A percentile compares a stretch with the other conserved stretches of the same genome.
These are phyloP conservation scores for Eremothecium cymbalariae DNA, from an alignment of 1,139 yeast genomes.

Conservation along the genomic window DNA sequence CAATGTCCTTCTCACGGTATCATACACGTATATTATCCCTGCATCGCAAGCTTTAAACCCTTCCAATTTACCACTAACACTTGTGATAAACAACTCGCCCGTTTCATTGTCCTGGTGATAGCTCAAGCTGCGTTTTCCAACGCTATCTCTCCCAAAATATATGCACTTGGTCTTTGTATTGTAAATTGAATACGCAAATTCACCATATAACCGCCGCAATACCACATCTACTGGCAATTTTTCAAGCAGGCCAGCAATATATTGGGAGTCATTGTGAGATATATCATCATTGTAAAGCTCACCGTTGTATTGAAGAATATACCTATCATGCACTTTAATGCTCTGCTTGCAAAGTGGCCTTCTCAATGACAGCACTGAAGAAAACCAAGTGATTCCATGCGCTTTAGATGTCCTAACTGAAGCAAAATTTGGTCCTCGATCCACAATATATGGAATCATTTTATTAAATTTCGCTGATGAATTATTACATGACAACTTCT, in stretches of 20 bases:
- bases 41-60: slow-evolving; percentile 46
- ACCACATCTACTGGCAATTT: slow-evolving; percentile 26
- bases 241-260: slow-evolving; percentile 31
- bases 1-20: slow-evolving; percentile 23
- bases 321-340: slow-evolving; percentile 32
- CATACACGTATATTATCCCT: slow-evolving; percentile 41
- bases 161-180: slow-evolving; percentile 36
- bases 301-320: slow-evolving; percentile 70
- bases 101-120: slow-evolving; percentile 31
- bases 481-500: too few species aligned
- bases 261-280: slow-evolving; percentile 44
- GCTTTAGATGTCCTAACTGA: slow-evolving; percentile 16
- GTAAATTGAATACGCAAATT: slow-evolving; percentile 59
- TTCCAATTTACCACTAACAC: slow-evolving; percentile 32
- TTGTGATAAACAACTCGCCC: slow-evolving; percentile 37
- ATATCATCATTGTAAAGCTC: slow-evolving; percentile 66
- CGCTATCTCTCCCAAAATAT: slow-evolving; percentile 75
- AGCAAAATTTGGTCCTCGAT: slow-evolving; percentile 51
- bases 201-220: slow-evolving; percentile 54
- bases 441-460: slow-evolving; percentile 39
- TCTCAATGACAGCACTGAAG: slow-evolving; percentile 72
- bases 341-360: slow-evolving; percentile 77
- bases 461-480: slow-evolving; percentile 22
- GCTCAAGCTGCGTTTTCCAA: slow-evolving; percentile 74
- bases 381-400: slow-evolving; percentile 28